Base-by-base conservation (phyloP, 1,284 basidiomycete species). In the Microbotryum scabiosae region DNA sequence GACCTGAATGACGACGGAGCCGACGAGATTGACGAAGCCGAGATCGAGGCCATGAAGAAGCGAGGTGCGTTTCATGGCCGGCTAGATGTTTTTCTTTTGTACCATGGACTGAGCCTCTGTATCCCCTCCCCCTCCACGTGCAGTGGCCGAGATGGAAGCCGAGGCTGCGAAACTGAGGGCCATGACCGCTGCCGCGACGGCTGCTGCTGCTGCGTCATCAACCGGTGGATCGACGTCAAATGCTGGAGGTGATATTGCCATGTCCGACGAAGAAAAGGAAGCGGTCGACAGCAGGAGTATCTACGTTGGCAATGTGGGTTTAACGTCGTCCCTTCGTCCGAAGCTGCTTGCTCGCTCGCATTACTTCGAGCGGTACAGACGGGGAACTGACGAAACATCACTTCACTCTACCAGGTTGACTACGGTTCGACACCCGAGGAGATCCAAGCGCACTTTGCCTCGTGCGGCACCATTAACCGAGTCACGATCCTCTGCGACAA, bases 401-500 rank as follows among this genome's bases (percentile, higher is more conserved):
- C 54, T 18, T 26, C 46, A 4, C 41, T 4, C 26, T 3, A 21
- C 3, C 71, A 98, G 93, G 94, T 99, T 59, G 96, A 99, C 79
- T 99, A 98, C 75, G 83, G 86, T 60, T 88, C 94, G 9, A 97
- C 96, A 30, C 96, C 96, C 18, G 96, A 98, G 77, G 96, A 99
- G 75, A 92, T 99, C 60, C 96, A 98, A 78, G 85, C 83, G 49
- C 96, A 98, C 76, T 99, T 99, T 79, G 88, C 92, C 74, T 86
- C 92, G 28, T 97, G 93, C 74, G 96, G 96, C 7, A 93, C 89
- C 23, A 98, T 99, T 76, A 98, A 99, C 79, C 85, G 96, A 70
- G 92, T 99, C 54, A 99, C 96, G 0, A 99, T 99, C 72, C 83
- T 98, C 28, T 98, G 96, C 76, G 96, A 99, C 82, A 98, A 98